Base-by-base conservation (phyloP, 176 grass and related monocot species). In the Aegilops sharonensis region DNA sequence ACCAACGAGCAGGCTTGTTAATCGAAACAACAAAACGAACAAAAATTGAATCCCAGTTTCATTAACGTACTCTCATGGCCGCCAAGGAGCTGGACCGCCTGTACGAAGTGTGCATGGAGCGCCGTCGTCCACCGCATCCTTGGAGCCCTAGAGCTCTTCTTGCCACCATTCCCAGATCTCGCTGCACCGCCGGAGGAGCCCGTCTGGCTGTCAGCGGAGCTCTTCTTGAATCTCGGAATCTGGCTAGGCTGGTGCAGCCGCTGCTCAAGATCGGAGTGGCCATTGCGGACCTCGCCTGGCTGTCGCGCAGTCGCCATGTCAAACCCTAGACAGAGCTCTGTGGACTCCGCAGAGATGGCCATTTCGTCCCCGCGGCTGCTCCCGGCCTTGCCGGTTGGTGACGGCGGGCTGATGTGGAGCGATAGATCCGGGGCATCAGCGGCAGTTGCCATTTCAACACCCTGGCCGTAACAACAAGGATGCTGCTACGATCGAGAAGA, bases 121-220 rank as follows among this genome's bases (percentile, higher is more conserved):
- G 93, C 86, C 21, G 92, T 98, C 24, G 96, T 98, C 96, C 96
- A 98, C 85, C 96, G 81, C 96, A 98, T 98, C 80, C 96, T 94
- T 24, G 96, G 93, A 25, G 96, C 93, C 30, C 96, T 94, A 15
- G 90, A 86, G 84, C 78, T 95, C 87, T 92, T 95, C 87, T 94
- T 98, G 13, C 88, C 83, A 5, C 88, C 31, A 3, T 56, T 84
- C 30, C 50, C 68, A 68, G 96, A 72, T 84, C 88, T 85, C 10
- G 79, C 64, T 1, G 54, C 73, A 9, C 77, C 31, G 17, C 81
- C 81, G 3, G 75, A 68, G 9, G 56, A 61, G 21, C 21, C 34
- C 72, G 8, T 45, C 66, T 36, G 72, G 35, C 73, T 83, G 37
- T 12, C 62, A 21, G n/a, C 29, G 14, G 86, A 84, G 84, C 67